Base-by-base conservation (phyloP, 129 eudicot species). In the Flaveria brownii region DNA sequence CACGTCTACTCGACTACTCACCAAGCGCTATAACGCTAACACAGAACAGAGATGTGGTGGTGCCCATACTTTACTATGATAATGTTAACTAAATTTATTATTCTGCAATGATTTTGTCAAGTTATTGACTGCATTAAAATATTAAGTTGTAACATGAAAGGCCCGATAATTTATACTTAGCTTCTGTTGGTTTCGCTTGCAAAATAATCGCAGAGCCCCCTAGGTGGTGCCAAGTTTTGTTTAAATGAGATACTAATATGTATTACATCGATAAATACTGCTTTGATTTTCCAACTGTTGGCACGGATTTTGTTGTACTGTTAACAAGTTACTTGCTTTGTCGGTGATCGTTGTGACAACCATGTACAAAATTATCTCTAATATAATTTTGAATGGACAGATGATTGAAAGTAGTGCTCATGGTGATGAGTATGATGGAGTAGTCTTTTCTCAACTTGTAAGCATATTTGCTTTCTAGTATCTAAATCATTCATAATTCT, bases 361-460 rank as follows among this genome's bases (percentile, higher is more conserved):
- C 74, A 55, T 72, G 59, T 73, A 30, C 69, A 51, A 23, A 63
- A 12, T 54, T 63, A 49, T 39, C 28, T 72, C 69, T 86, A 46
- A 77, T 30, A 52, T 49, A 33, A 61, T 66, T 52, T 14, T 71
- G 30, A 61, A 47, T 74, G 71, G 18, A 72, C 90, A 92, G 98
- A 90, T 92, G 98, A 83, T 92, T 66, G 98, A 92, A 82, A 92
- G 98, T 78, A 90, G 98, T 49, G 95, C 90, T 71, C 98, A 86
- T 76, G 98, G 96, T 63, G 98, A 92, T 52, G 98, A 92, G 26
- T 92, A 92, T 67, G 96, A 92, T 83, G 98, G 98, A 45, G 98
- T 92, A 65, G 85, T 90, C 77, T 92, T 87, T 82, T 92, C 98
- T 42, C 98, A 92, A 77, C 92, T 94, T 83, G 99, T 94, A 89